Conservation (phyloP, 1,284 basidiomycete genomes). For the Limonomyces culmigenus region DNA sequence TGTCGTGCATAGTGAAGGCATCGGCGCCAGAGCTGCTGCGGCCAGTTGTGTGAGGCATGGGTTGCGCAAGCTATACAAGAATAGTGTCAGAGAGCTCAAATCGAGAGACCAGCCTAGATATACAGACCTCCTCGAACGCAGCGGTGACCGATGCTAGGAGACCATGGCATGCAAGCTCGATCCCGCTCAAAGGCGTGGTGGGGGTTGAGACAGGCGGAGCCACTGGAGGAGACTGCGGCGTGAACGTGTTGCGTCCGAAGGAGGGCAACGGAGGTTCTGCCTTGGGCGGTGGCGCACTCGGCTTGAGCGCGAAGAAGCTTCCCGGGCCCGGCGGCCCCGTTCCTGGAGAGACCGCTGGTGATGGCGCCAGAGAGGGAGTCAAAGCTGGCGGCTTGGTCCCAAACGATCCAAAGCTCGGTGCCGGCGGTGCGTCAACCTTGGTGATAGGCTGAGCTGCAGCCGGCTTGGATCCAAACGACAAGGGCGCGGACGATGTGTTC, state of each 20-base stretch:
- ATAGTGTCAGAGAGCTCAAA: too few relatives aligned
- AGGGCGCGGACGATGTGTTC: constrained; percentile 4
- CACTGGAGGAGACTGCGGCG: neutral
- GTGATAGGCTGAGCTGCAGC: constrained; percentile 40
- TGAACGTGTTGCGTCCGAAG: too few relatives aligned
- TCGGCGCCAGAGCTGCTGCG: too few relatives aligned
- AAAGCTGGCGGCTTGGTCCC: constrained; percentile 42
- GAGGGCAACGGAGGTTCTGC: constrained; percentile 18
- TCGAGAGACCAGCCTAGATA: too few relatives aligned
- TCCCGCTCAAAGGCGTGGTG: too few relatives aligned
- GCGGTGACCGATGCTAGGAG: too few relatives aligned
- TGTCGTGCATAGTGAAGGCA: too few relatives aligned
- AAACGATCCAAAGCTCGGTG: constrained; percentile 11
- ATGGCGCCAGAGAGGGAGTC: constrained; percentile 41
- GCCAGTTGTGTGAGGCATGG: too few relatives aligned
- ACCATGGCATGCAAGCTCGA: too few relatives aligned
- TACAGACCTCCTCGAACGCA: too few relatives aligned
- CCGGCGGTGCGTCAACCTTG: constrained; percentile 12
- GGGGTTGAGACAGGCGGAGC: neutral
- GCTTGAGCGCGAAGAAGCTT: constrained; percentile 9
- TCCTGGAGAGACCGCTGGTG: constrained; percentile 26
- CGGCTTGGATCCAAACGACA: constrained; percentile 22
- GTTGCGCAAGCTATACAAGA: too few relatives aligned
- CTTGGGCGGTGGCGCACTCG: constrained; percentile 11
- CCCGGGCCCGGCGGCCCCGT: constrained; percentile 13